Percentiles rank a stretch among this genome's conserved stretches.
Conservation (phyloP, 2,329 filamentous ascomycete genomes). For the Aspergillus aculeatinus region DNA sequence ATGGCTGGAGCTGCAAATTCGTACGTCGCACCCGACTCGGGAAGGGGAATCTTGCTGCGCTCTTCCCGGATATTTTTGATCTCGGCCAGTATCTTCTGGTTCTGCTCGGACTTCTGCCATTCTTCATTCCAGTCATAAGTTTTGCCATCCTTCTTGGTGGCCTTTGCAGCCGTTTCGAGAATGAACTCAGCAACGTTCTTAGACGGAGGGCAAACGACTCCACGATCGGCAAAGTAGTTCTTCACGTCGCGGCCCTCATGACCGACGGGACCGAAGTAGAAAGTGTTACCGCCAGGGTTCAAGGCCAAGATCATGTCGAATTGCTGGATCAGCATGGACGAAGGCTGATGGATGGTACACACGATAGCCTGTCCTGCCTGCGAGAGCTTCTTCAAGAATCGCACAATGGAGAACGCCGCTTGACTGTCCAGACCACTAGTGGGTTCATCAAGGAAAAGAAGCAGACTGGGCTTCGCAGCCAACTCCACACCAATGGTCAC, state of each 20-base stretch:
- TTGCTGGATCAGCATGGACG: constrained; percentile 66
- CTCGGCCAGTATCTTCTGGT: constrained; percentile 59
- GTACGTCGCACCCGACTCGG: constrained; percentile 40
- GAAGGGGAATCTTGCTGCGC: constrained; percentile 52
- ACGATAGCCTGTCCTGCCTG: constrained; percentile 68
- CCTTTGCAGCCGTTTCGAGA: constrained; percentile 63
- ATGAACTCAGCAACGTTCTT: constrained; percentile 69
- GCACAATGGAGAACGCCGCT: constrained; percentile 66
- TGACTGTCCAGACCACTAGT: constrained; percentile 70
- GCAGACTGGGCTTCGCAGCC: constrained; percentile 65
- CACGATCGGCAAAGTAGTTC: constrained; percentile 67
- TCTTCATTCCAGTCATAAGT: constrained; percentile 72
- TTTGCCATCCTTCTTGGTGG: constrained; percentile 54
- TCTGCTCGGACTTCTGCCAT: constrained; percentile 67
- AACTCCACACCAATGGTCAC: constrained; percentile 73
- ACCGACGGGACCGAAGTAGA: constrained; percentile 72
- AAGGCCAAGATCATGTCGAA: constrained; percentile 73
- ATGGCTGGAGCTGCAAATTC: constrained; percentile 67
- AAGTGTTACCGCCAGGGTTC: constrained; percentile 67
- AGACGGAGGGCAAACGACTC: constrained; percentile 63
- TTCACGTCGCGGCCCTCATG: constrained; percentile 64
- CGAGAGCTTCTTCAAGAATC: constrained; percentile 67
- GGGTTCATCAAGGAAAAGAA: constrained; percentile 71
- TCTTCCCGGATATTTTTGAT: constrained; percentile 64
- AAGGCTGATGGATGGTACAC: constrained; percentile 73